These are phyloP conservation scores for Chrysopogon serrulatus DNA, from an alignment of 176 grass and related monocot genomes.

Conservation along the genomic window DNA sequence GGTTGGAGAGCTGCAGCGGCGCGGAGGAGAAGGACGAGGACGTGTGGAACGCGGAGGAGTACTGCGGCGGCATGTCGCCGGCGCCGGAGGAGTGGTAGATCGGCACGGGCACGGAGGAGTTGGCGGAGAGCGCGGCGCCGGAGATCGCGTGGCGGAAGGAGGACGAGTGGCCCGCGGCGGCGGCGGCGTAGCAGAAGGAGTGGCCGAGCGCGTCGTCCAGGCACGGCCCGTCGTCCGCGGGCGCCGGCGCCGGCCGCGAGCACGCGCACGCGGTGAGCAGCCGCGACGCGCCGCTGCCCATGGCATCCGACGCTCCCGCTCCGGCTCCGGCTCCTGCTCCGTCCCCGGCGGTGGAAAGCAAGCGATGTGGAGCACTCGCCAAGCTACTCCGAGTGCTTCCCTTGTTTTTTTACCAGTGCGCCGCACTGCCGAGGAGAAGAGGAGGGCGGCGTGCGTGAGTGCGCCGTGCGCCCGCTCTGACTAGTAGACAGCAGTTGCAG, in stretches of 20 bases:
- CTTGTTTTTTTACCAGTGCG: not conserved
- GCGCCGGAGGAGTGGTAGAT: slow-evolving; percentile 50
- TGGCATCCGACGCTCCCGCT: slow-evolving; percentile 48
- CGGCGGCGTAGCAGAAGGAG: slow-evolving; percentile 77
- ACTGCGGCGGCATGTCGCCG: slow-evolving; percentile 12
- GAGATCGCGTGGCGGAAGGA: slow-evolving; percentile 63
- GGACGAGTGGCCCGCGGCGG: slow-evolving; percentile 31
- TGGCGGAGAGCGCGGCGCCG: slow-evolving; percentile 52
- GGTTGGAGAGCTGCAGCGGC: slow-evolving; percentile 67
- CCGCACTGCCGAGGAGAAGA: slow-evolving; percentile 5
- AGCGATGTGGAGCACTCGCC: slow-evolving; percentile 10
- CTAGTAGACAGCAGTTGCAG: not conserved
- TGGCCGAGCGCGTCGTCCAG: slow-evolving; percentile 84
- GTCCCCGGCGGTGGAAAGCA: not conserved
- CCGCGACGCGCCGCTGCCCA: slow-evolving; percentile 90
- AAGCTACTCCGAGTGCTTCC: not conserved
- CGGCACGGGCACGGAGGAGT: slow-evolving; percentile 69
- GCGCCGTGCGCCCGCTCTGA: slow-evolving; percentile 6
- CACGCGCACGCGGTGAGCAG: slow-evolving; percentile 65
- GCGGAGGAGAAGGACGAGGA: slow-evolving; percentile 64
- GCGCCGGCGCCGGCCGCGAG: slow-evolving; percentile 32
- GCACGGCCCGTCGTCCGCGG: slow-evolving; percentile 33
- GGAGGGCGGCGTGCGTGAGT: slow-evolving; percentile 5
- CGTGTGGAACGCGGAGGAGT: slow-evolving; percentile 47
- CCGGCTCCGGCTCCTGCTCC: not conserved